Conservation (phyloP, 345 rosid genomes). For the Citrus maxima region DNA sequence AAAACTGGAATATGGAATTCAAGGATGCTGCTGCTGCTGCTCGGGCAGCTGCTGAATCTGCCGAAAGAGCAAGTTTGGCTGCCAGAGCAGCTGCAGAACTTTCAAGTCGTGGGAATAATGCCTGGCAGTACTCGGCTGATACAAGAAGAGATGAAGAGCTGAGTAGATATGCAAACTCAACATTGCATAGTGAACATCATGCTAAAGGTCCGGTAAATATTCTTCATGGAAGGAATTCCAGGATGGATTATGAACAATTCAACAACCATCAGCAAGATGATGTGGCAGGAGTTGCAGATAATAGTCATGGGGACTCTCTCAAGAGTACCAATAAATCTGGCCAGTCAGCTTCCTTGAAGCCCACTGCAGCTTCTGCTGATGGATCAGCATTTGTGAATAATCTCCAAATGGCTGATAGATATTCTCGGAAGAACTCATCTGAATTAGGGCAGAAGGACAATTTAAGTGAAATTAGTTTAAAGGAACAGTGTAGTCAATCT, state of each 20-base stretch:
- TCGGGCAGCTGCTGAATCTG: conserved; percentile 94
- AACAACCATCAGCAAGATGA: conserved; percentile 24
- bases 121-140: conserved; percentile 37
- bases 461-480: conserved; percentile 28
- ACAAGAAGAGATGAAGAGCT: conserved; percentile 30
- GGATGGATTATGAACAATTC: conserved; percentile 18
- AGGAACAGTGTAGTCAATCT: conserved; percentile 38
- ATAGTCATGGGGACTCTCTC: conserved; percentile 21
- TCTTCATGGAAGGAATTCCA: conserved; percentile 19
- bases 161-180: conserved; percentile 22
- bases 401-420: conserved; percentile 28
- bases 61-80: conserved; percentile 94
- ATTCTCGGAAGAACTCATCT: conserved; percentile 42
- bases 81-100: conserved; percentile 95
- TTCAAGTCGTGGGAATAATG: conserved; percentile 54
- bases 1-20: conserved; percentile 66
- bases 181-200: conserved; percentile 21
- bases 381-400: conserved; percentile 15
- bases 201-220: conserved; percentile 23
- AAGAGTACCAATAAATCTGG: conserved; percentile 20
- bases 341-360: conserved; percentile 27
- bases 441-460: conserved; percentile 24
- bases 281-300: conserved; percentile 21
- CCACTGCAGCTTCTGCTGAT: conserved; percentile 25
- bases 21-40: conserved; percentile 90